A percentile compares a stretch with the other conserved stretches of the same genome.
Evolutionary conservation across 495 filamentous ascomycete species (phyloP).

Genomic region (Aspergillus leporis): DNA sequence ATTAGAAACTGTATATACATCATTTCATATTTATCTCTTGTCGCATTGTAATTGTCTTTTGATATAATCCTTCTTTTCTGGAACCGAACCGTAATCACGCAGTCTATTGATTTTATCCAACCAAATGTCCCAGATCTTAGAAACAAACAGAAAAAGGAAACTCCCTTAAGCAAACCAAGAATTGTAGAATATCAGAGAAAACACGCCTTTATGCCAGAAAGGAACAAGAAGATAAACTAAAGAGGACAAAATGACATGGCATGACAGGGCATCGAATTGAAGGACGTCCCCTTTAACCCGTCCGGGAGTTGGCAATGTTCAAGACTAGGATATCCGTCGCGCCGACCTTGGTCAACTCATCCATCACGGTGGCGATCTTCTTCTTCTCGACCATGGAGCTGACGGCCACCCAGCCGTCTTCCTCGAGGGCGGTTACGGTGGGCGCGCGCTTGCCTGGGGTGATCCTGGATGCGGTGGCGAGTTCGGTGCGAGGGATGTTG

Average conservation of each 20-base stretch:
- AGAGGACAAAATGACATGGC: not conserved
- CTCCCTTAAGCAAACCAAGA: slow-evolving; percentile 9
- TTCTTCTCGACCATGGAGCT: slow-evolving; percentile 94
- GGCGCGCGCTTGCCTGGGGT: slow-evolving; percentile 95
- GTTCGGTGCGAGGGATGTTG: slow-evolving; percentile 73
- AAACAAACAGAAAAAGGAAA: slow-evolving; percentile 5
- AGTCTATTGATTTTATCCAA: not conserved
- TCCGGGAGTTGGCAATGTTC: slow-evolving; percentile 83
- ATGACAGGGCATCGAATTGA: slow-evolving; percentile 11
- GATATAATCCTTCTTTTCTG: not conserved
- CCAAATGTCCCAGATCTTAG: not conserved
- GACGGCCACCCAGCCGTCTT: slow-evolving; percentile 89
- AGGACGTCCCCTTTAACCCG: slow-evolving; percentile 30
- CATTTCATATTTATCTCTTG: not conserved
- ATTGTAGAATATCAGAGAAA: not conserved
- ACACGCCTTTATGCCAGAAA: slow-evolving; percentile 14
- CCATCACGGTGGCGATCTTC: slow-evolving; percentile 85
- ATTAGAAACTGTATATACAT: slow-evolving; percentile 1
- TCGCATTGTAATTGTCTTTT: not conserved
- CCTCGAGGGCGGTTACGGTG: slow-evolving; percentile 83
- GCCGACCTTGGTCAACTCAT: slow-evolving; percentile 75
- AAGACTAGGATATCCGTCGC: slow-evolving; percentile 87
- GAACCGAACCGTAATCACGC: not conserved
- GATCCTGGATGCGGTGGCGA: slow-evolving; percentile 69
- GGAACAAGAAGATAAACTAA: slow-evolving; percentile 7